Base-by-base conservation (phyloP, 2,329 filamentous ascomycete genomes). In the Madurella fahalii region DNA sequence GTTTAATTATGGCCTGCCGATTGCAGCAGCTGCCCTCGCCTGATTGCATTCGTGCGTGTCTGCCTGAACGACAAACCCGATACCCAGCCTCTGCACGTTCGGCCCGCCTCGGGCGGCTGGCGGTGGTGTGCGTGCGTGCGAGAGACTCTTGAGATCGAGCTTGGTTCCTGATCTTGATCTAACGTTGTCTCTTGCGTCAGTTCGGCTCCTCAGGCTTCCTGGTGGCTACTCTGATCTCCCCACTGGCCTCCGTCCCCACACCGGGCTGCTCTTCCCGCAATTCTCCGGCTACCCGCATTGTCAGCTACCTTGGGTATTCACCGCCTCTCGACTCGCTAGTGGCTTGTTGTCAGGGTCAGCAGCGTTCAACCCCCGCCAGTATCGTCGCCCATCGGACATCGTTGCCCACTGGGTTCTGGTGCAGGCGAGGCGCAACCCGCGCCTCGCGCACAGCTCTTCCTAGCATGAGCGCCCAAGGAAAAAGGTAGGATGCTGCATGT, bases 271-370 rank as follows among this genome's bases (percentile, higher is more conserved):
- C 40, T 47, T 32, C 54, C 54, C 51, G 40, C 54, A 51, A 41
- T 43, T 50, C 50, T 51, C 54, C 54, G 54, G 50, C 39, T 51
- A 48, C 54, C 50, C 47, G 46, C 54, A 53, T 53, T 45, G 51
- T 47, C 40, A 18, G 20, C 43, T 32, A 37, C 34, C 13, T 37
- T 11, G 13, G 34, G 34, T 15, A 47, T 57, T 57, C 55, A 57
- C 55, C 55, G 55, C 55, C 50, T 57, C 55, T 57, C 44, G 30
- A 39, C 17, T 37, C 34, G 11, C 25, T 5, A 25, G 40, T 31
- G 15, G 31, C 20, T 46, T 50, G 46, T 50, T 56, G n/a, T n/a
- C n/a, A n/a, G n/a, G n/a, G n/a, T n/a, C n/a, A n/a, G n/a, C 15
- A 25, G 25, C 16, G 12, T 18, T 7, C 25, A 7, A 25, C 25